These are phyloP conservation scores for Yueomyces sp. DNA, from an alignment of 1,139 yeast species.

Conservation along the genomic window DNA sequence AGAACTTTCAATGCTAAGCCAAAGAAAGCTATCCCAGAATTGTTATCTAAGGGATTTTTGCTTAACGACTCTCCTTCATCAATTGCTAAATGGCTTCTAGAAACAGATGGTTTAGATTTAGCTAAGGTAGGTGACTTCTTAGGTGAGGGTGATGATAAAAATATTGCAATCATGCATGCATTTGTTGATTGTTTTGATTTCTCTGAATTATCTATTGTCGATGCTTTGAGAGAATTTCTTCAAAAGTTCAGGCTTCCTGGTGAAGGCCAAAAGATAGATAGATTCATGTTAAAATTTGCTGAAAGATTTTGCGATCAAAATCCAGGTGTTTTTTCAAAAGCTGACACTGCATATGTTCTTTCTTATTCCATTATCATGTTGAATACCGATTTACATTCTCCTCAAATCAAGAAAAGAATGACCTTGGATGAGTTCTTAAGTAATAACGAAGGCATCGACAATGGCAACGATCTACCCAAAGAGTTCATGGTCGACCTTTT, in stretches of 20 bases:
- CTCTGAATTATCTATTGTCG: constrained; percentile 55
- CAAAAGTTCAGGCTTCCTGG: constrained; percentile 93
- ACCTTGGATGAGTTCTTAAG: constrained; percentile 71
- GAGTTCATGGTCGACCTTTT: constrained; percentile 59
- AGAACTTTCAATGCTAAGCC: constrained; percentile 77
- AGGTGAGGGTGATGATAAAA: constrained; percentile 77
- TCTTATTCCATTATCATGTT: constrained; percentile 89
- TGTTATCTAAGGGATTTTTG: constrained; percentile 55
- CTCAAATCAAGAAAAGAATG: constrained; percentile 79
- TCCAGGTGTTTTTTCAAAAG: constrained; percentile 74
- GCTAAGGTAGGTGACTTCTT: constrained; percentile 79
- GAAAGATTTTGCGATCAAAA: constrained; percentile 83
- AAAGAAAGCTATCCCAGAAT: constrained; percentile 56
- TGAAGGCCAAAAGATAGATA: constrained; percentile 93
- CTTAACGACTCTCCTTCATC: constrained; percentile 45
- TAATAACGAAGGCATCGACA: constrained; percentile 89
- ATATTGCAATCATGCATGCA: constrained; percentile 80
- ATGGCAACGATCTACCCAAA: constrained; percentile 70
- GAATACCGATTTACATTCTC: constrained; percentile 88
- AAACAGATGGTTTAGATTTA: constrained; percentile 75
- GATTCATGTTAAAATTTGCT: constrained; percentile 94
- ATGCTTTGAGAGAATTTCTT: constrained; percentile 70
- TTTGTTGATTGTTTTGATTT: constrained; percentile 87
- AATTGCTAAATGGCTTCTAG: constrained; percentile 63
- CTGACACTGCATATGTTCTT: constrained; percentile 86